Conservation (phyloP, 768 basidiomycete genomes). For the Lyophyllum shimeji region DNA sequence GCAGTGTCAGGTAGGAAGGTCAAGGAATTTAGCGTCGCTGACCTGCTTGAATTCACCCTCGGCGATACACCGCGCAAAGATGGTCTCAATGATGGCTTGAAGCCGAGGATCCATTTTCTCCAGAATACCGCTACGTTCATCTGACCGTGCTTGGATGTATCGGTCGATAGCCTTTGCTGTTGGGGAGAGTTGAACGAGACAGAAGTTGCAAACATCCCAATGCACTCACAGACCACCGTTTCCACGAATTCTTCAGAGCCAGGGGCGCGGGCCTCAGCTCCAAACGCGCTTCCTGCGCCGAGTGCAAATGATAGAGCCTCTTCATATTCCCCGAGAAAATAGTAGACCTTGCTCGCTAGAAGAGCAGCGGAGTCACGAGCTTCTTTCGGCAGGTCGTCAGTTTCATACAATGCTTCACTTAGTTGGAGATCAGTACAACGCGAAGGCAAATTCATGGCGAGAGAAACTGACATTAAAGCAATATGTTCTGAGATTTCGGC, state of each 20-base stretch:
- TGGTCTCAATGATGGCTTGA: constrained; percentile 83
- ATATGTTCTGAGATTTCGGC: constrained; percentile 97
- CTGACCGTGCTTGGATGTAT: constrained; percentile 72
- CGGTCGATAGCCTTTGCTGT: constrained; percentile 95
- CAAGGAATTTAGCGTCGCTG: constrained; percentile 19
- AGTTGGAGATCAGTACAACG: constrained; percentile 3
- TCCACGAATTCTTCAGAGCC: constrained; percentile 88
- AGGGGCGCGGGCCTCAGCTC: constrained; percentile 59
- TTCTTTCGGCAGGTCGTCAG: constrained; percentile 66
- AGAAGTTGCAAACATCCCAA: background rate
- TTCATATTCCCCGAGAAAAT: constrained; percentile 92
- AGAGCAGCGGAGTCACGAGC: constrained; percentile 85
- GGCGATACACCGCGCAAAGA: constrained; percentile 81
- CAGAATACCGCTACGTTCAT: constrained; percentile 49
- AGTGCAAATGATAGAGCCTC: constrained; percentile 96
- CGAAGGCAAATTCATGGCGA: constrained; percentile 4
- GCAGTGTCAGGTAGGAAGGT: background rate
- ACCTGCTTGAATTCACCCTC: constrained; percentile 94
- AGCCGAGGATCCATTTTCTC: constrained; percentile 78
- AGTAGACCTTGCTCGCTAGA: constrained; percentile 97
- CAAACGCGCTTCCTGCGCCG: constrained; percentile 85
- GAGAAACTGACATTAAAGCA: constrained; percentile 70
- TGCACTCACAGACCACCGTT: constrained; percentile 85
- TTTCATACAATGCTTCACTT: constrained; percentile 92
- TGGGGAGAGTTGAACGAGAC: constrained; percentile 5